Base-by-base conservation (phyloP, 2,329 filamentous ascomycete genomes). In the Whalleya microplaca region DNA sequence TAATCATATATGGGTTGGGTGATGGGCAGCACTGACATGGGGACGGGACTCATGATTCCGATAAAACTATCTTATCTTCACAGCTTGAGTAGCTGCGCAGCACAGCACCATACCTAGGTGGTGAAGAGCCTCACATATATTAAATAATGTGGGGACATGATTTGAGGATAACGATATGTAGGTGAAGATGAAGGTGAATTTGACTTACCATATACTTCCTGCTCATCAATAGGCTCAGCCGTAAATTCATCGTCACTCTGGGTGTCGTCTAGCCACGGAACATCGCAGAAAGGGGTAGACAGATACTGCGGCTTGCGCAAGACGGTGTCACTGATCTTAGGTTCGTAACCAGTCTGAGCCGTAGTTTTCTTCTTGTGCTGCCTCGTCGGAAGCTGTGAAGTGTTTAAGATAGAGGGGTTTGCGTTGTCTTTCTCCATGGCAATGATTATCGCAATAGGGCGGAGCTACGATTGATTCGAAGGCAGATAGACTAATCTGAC, bases 361-460 rank as follows among this genome's bases (percentile, higher is more conserved):
- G 76, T 73, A 29, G 74, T 73, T 62, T 78, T 77, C 64, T 76
- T 78, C 66, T 83, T 78, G 66, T 82, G 79, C 64, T 84, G 82
- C 62, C 93, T 88, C 27, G 91, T 95, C 44, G 95, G 93, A 48
- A 99, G 85, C 76, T 98, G 91, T 43, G 91, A 91, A 50, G 87
- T 84, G 75, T 88, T 96, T 69, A 98, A 80, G 71, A 99, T 93
- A 62, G 91, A 96, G 52, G 95, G 95, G 78, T 99, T 98, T 63
- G 90, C 92, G 75, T 96, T 96, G 65, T 88, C 84, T 45, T 74
- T 72, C 53, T 74, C 69, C 75, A 79, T 79, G 42, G 64, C 56
- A 55, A 53, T 48, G 20, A 42, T 43, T 45, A 43, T 48, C 32
- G 32, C 10, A 37, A 37, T 37, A 37, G 32, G n/a, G n/a, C n/a